Base-by-base conservation (phyloP, 2,329 filamentous ascomycete species). In the Pestalotiopsis sp. region DNA sequence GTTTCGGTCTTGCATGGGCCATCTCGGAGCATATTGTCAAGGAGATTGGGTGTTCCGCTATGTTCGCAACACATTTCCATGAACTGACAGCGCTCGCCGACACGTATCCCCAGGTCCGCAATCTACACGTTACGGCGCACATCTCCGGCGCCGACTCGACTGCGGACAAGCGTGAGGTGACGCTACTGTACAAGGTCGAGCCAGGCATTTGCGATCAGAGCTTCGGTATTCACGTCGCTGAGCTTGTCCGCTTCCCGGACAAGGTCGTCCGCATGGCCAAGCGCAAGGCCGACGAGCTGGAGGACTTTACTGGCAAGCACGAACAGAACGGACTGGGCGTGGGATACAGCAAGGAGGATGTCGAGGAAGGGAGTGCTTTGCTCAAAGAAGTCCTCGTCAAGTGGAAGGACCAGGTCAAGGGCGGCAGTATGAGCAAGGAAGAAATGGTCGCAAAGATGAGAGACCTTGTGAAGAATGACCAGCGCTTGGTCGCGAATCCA, bases 231-330 rank as follows among this genome's bases (percentile, higher is more conserved):
- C 96, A 99, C 80, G 97, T 99, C 14, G 96, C 96, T 0, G 96
- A 99, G 82, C 87, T 99, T 5, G 96, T 99, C 22, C 90, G 94
- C 58, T 99, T 99, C 82, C 96, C 96, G 0, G 91, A 94, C 73
- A 99, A 99, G 82, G 97, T 99, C 17, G 92, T 99, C 69, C 94
- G 94, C 71, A 99, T 99, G 97, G 96, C 96, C n/a, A 97, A 97
- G 82, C 89, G 96, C 73, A 99, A 99, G 83, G 96, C 96, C 0
- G 96, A 98, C 79, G 97, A 99, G 84, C 86, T 99, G 44, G 96
- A 99, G 79, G 96, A 99, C 78, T 99, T 99, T 75, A 92, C 92
- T 0, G 88, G 88, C 64, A 94, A 94, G 81, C 89, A 93, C 73
- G 90, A 92, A 70, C 85, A 86, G 58, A 80, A 79, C 3, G 76